phyloP scores from a whole-genome alignment of 2,329 filamentous ascomycete species.

The Parastagonospora avenae region DNA sequence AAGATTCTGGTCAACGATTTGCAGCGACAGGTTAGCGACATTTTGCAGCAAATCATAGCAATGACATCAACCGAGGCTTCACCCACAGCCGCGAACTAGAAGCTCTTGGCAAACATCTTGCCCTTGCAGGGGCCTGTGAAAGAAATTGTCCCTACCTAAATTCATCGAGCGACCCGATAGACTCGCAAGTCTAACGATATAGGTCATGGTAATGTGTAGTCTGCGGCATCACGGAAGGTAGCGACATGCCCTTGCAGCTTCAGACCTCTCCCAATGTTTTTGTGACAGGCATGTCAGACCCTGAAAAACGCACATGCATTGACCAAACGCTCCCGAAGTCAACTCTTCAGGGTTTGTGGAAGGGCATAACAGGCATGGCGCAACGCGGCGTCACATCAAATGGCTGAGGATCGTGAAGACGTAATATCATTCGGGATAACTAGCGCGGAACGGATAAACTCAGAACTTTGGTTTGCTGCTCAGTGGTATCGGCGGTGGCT shows the following conservation, averaged over 20 bases:
- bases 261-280: too few relatives aligned
- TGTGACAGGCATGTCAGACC: too few relatives aligned
- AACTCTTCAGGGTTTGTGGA: too few relatives aligned
- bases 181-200: slow-evolving; percentile 25
- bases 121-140: background rate
- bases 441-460: background rate
- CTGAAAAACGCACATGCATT: too few relatives aligned
- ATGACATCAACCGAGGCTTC: slow-evolving; percentile 25
- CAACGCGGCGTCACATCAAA: too few relatives aligned
- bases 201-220: slow-evolving; percentile 1
- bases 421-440: background rate
- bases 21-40: background rate
- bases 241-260: background rate
- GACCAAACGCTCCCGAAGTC: too few relatives aligned
- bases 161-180: background rate
- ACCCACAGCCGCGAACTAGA: background rate
- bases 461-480: slow-evolving; percentile 59
- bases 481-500: slow-evolving; percentile 62
- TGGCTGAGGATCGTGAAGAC: background rate
- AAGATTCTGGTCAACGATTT: slow-evolving; percentile 1
- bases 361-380: too few relatives aligned
- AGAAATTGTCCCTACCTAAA: slow-evolving; percentile 1
- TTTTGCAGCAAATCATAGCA: slow-evolving; percentile 18
- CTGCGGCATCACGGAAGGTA: background rate
- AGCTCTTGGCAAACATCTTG: too few relatives aligned